Evolutionary conservation across 148 eudicot species (phyloP), one percentile per base, ranked within the genome.

Genomic region (Amaranthus hypochondriacus): DNA sequence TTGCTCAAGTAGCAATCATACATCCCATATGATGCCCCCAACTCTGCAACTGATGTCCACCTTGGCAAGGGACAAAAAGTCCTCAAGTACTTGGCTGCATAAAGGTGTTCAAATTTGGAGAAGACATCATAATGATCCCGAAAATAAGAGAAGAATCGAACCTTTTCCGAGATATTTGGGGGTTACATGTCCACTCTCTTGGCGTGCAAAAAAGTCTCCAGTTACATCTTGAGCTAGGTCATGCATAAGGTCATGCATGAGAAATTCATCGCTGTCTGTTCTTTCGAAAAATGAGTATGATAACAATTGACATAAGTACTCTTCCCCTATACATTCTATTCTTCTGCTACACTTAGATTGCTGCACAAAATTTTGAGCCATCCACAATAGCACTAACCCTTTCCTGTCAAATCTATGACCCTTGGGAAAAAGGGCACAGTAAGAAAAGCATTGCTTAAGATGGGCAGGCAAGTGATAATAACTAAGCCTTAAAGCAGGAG

Each of bases 401-500:
- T 56, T 57, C 15, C 39, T 4, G 5, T 66, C 65, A 56, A 74
- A 51, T 11, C 15, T 13, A 14, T 48, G 49, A 21, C 68, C 56
- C 18, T 74, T 74, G 2, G 71, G 77, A 56, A 66, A 74, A 21
- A 74, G 11, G n/a, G 77, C 70, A 48, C 71, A 74, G 7, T 74
- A 74, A 11, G 77, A 47, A 15, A 74, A 74, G 39, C 71, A 74
- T 39, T 48, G 63, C 55, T 66, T 66, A 13, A 74, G 62, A 9
- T 56, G 48, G 4, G 71, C 4, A 66, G 71, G 64, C 46, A 74
- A 39, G 9, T 74, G 52, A 66, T 56, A 21, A 66, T 74, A 74
- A 48, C 77, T 74, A 66, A 74, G 64, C 56, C 64, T 8, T 46
- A 74, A 48, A 56, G 65, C 71, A 46, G 71, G 70, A 47, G 59